These are phyloP conservation scores for Calonectria hongkongensis DNA, from an alignment of 2,329 filamentous ascomycete genomes.

Conservation along the genomic window DNA sequence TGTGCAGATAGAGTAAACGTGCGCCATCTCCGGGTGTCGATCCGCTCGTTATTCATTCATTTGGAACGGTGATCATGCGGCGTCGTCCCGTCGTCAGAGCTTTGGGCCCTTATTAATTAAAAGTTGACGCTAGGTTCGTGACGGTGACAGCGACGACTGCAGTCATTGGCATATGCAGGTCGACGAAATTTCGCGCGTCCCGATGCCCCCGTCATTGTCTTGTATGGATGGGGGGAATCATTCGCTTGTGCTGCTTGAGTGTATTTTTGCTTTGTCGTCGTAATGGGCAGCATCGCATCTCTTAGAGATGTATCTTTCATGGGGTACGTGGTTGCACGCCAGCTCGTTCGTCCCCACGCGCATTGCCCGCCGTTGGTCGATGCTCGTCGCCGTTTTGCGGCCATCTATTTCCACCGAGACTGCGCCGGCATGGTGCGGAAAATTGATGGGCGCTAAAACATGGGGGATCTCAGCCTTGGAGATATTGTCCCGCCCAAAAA, in stretches of 20 bases:
- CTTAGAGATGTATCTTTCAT: too few relatives aligned
- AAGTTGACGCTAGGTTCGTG: neutral
- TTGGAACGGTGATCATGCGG: constrained; percentile 1
- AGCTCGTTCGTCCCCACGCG: neutral
- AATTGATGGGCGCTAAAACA: neutral
- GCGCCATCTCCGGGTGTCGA: constrained; percentile 1
- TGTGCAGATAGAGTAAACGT: neutral
- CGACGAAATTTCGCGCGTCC: neutral
- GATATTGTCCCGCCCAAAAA: neutral
- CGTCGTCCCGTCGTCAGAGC: neutral
- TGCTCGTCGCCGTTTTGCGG: constrained; percentile 14
- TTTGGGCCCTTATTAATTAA: constrained; percentile 22
- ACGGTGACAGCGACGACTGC: neutral
- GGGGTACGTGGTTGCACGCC: neutral
- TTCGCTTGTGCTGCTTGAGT: neutral
- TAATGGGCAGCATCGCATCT: neutral
- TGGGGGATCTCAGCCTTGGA: constrained; percentile 20
- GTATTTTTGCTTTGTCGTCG: neutral
- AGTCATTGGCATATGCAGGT: constrained; percentile 3
- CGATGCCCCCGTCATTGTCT: neutral
- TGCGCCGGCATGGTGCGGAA: constrained; percentile 11
- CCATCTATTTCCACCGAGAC: constrained; percentile 16
- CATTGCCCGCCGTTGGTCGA: neutral
- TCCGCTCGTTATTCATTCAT: constrained; percentile 17
- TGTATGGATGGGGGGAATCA: neutral